Conservation (phyloP, 139 green algal genomes). For the Dunaliella primolecta region DNA sequence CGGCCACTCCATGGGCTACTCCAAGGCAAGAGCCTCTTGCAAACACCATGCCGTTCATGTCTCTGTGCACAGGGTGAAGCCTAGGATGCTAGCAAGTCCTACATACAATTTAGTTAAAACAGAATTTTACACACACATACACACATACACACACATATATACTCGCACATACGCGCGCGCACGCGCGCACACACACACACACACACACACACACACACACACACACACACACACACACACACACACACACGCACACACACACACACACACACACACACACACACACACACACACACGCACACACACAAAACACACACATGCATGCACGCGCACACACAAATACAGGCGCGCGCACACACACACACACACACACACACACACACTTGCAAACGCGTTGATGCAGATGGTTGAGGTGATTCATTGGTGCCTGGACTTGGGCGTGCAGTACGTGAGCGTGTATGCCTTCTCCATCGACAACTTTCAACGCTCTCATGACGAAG, state of each 20-base stretch:
- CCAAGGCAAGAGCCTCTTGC: slow-evolving; percentile 21
- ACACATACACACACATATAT: background rate
- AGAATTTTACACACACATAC: background rate
- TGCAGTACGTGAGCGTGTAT: slow-evolving; percentile 83
- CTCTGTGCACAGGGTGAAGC: too few species aligned
- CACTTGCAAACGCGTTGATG: background rate
- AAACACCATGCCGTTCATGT: background rate
- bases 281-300: background rate
- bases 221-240: background rate
- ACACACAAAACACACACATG: background rate
- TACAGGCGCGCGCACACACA: background rate
- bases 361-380: background rate
- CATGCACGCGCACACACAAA: background rate
- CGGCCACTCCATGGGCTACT: slow-evolving; percentile 68
- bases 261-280: background rate
- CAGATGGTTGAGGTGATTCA: slow-evolving; percentile 79
- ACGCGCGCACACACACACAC: background rate
- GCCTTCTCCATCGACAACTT: slow-evolving; percentile 97
- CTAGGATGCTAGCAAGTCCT: background rate
- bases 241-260: background rate
- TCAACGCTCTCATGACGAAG: slow-evolving; percentile 67
- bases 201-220: too few species aligned
- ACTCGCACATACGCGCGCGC: too few species aligned
- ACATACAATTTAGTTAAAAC: background rate
- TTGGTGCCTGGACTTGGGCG: slow-evolving; percentile 88